Conservation (phyloP, 2,329 filamentous ascomycete genomes). For the Fusarium coffeatum region DNA sequence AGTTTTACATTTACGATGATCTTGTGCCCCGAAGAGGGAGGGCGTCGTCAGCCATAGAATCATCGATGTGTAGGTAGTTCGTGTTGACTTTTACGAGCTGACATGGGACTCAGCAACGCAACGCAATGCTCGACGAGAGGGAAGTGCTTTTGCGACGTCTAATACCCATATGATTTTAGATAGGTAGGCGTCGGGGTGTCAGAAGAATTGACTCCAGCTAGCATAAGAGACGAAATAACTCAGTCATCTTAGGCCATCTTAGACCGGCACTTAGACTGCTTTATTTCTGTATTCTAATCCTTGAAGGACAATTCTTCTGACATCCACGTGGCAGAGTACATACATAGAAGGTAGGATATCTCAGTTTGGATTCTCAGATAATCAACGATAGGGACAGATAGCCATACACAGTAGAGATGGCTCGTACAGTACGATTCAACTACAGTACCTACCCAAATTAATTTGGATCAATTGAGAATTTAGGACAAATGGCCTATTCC, state of each 20-base stretch:
- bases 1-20: slow-evolving; percentile 10
- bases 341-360: background rate
- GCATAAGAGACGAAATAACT: no score
- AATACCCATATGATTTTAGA: background rate
- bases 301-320: no score
- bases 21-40: background rate
- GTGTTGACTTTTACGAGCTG: background rate
- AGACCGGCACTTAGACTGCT: no score
- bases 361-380: background rate
- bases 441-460: background rate
- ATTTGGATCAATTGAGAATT: background rate
- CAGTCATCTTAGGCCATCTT: no score
- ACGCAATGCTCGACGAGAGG: background rate
- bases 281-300: no score
- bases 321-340: no score
- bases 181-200: no score
- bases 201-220: no score
- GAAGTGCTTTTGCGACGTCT: background rate
- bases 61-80: background rate
- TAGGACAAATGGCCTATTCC: background rate
- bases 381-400: background rate
- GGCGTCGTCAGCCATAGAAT: slow-evolving; percentile 4
- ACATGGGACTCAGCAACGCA: background rate
- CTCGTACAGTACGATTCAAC: background rate
- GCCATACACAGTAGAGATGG: background rate